Base-by-base conservation (phyloP, 148 eudicot species). In the Linanthus parryae region DNA sequence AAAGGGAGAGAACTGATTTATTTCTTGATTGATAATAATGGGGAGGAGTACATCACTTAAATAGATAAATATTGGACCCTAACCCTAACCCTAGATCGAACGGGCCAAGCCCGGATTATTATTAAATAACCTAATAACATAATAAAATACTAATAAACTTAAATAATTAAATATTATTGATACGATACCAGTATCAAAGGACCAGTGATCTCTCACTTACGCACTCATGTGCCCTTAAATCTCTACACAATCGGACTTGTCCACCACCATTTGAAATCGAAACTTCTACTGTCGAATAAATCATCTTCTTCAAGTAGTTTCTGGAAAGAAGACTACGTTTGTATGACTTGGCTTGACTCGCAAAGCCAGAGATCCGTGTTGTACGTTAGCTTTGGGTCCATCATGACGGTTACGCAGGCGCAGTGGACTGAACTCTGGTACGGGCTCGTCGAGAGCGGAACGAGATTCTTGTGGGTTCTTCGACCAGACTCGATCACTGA, bases 381-480 rank as follows among this genome's bases (percentile, higher is more conserved):
- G 2, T 76, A 66, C 22, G 77, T 71, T 1, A 71, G 77, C 37
- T 74, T 82, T 31, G n/a, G n/a, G n/a, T n/a, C n/a, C n/a, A 79
- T 78, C 0, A 8, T 56, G 4, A 27, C 71, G 8, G n/a, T n/a
- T n/a, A 62, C 57, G 23, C 58, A 7, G 27, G 69, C 52, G 18
- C 72, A 78, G 30, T 50, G 72, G 2, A 31, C 42, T 39, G 84
- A 82, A 56, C 45, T 82, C 38, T 70, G 77, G 89, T 61, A 66
- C 1, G 84, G 89, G 13, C 12, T 82, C 17, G 79, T 82, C 4
- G 64, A 67, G 51, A 75, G 84, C 29, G 64, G 71, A 24, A 31
- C 50, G 56, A 31, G 43, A 20, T 81, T 77, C 44, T 43, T 74
- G 16, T 75, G 79, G 39, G 73, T 77, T 1, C 57, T 67, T 45